phyloP scores from a whole-genome alignment of 495 filamentous ascomycete genomes.

The Penicillium desertorum region DNA sequence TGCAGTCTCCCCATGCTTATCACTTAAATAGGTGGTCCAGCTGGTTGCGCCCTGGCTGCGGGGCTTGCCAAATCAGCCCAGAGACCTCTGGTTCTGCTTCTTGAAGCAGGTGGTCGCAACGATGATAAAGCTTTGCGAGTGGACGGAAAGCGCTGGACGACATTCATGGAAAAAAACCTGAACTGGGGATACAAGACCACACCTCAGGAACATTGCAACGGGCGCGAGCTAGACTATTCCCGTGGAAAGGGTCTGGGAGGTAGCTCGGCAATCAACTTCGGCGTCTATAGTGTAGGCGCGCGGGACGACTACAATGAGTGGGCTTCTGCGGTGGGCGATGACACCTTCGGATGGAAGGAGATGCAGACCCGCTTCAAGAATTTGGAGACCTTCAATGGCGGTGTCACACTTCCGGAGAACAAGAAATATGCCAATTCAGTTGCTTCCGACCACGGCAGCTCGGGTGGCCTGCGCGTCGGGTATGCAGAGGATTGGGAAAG shows the following conservation, averaged over 20 bases:
- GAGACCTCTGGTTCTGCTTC: slow-evolving; percentile 52
- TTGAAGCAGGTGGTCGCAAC: slow-evolving; percentile 58
- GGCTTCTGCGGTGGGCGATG: slow-evolving; percentile 40
- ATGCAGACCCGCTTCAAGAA: slow-evolving; percentile 49
- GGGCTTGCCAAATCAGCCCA: slow-evolving; percentile 44
- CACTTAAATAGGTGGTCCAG: slow-evolving; percentile 51
- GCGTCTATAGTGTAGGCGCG: slow-evolving; percentile 56
- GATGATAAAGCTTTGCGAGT: slow-evolving; percentile 47
- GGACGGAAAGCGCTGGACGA: slow-evolving; percentile 53
- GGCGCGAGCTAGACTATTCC: slow-evolving; percentile 54
- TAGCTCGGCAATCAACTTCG: slow-evolving; percentile 63
- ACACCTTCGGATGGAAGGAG: slow-evolving; percentile 51
- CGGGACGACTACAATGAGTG: slow-evolving; percentile 61
- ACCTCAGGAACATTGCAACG: slow-evolving; percentile 51
- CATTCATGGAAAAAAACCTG: slow-evolving; percentile 46
- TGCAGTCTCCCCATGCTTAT: neutral
- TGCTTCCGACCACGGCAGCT: slow-evolving; percentile 47
- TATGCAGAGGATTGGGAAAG: slow-evolving; percentile 51
- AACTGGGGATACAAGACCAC: slow-evolving; percentile 63
- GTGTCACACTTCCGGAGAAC: slow-evolving; percentile 35
- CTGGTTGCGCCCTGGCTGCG: slow-evolving; percentile 52
- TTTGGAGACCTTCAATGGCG: slow-evolving; percentile 53
- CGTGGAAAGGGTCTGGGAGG: slow-evolving; percentile 63
- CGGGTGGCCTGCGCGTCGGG: slow-evolving; percentile 48
- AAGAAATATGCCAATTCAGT: slow-evolving; percentile 35